phyloP scores from a whole-genome alignment of 2,329 filamentous ascomycete genomes.

The Pyrenophora seminiperda region DNA sequence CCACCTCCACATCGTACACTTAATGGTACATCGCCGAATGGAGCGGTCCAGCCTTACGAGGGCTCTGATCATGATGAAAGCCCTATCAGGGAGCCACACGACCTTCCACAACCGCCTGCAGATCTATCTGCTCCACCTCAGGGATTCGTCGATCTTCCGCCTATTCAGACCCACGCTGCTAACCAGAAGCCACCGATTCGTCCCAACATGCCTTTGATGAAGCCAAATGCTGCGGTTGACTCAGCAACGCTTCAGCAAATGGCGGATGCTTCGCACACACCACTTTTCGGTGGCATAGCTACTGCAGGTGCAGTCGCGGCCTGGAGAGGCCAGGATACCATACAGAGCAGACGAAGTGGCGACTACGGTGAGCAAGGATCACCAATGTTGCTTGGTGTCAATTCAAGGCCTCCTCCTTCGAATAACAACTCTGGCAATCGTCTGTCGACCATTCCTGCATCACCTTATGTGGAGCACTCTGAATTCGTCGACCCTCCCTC shows the following conservation, averaged over 20 bases:
- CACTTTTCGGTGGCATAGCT: conserved; percentile 42
- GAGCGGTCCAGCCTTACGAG: conserved; percentile 31
- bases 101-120: conserved; percentile 43
- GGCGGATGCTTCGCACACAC: conserved; percentile 68
- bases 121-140: conserved; percentile 58
- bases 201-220: conserved; percentile 75
- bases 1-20: conserved; percentile 49
- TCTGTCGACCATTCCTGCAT: conserved; percentile 54
- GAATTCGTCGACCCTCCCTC: conserved; percentile 43
- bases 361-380: conserved; percentile 34
- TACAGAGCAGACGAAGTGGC: conserved; percentile 39
- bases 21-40: conserved; percentile 23
- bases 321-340: conserved; percentile 45
- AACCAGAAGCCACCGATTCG: conserved; percentile 70
- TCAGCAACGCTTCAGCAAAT: conserved; percentile 80
- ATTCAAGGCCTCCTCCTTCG: conserved; percentile 61
- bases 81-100: conserved; percentile 31
- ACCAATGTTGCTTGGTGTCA: conserved; percentile 47
- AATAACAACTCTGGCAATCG: conserved; percentile 51
- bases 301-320: conserved; percentile 49
- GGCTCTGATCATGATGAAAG: conserved; percentile 40
- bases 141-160: conserved; percentile 77
- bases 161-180: conserved; percentile 77
- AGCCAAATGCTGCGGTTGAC: conserved; percentile 83
- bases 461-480: conserved; percentile 50